Evolutionary conservation across 176 grass and related monocot genomes (phyloP).

Genomic region (Pharus latifolius): DNA sequence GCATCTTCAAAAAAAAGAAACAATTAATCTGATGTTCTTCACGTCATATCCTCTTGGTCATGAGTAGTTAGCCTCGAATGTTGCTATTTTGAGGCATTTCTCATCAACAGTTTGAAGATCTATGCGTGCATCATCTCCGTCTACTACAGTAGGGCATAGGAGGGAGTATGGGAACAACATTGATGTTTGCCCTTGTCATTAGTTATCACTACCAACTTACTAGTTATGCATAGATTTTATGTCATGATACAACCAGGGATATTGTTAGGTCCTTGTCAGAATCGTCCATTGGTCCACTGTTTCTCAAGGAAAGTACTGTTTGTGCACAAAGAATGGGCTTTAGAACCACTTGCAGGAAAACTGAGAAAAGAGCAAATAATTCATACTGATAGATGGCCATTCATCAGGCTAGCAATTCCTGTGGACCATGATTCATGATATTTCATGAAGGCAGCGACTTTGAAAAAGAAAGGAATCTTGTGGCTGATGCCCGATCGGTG

Average conservation of each 20-base stretch:
- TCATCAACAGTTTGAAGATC: neutral
- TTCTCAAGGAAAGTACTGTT: slow-evolving; percentile 29
- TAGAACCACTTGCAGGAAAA: slow-evolving; percentile 22
- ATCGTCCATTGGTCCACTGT: slow-evolving; percentile 20
- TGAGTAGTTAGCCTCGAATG: neutral
- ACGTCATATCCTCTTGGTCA: neutral
- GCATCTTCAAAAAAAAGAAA: too few species aligned
- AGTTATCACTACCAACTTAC: slow-evolving; percentile 2
- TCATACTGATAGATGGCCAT: slow-evolving; percentile 22
- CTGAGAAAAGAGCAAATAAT: slow-evolving; percentile 25
- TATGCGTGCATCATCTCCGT: neutral
- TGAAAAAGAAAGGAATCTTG: slow-evolving; percentile 1
- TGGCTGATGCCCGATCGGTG: slow-evolving; percentile 5
- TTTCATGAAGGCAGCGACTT: slow-evolving; percentile 16
- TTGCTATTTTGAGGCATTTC: neutral
- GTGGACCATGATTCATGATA: slow-evolving; percentile 36
- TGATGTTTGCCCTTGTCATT: slow-evolving; percentile 4
- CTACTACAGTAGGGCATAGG: neutral
- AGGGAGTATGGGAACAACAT: slow-evolving; percentile 2
- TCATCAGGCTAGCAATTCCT: slow-evolving; percentile 24
- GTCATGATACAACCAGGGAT: slow-evolving; percentile 15
- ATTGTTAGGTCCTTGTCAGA: slow-evolving; percentile 12
- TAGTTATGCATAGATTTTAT: neutral
- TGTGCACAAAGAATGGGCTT: slow-evolving; percentile 14
- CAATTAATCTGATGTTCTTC: neutral